Conservation (phyloP, 1,139 yeast genomes). For the Taphrina confusa region DNA sequence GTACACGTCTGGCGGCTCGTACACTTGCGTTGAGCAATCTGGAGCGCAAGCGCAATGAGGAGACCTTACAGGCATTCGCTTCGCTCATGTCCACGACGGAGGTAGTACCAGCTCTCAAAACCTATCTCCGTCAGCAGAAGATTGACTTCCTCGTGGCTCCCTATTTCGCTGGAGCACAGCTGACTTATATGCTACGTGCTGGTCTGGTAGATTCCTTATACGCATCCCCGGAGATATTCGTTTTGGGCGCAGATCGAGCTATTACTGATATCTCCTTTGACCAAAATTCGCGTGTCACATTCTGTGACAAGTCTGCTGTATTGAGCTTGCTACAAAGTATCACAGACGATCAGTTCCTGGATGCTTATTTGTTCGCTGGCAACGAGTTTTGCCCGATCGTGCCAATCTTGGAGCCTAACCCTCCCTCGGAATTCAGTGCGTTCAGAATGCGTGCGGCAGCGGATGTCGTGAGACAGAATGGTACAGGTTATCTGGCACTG, state of each 20-base stretch:
- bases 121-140: constrained; percentile 53
- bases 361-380: constrained; percentile 70
- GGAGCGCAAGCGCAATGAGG: constrained; percentile 46
- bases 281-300: constrained; percentile 65
- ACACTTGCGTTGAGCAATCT: constrained; percentile 48
- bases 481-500: constrained; percentile 49
- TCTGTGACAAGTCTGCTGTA: constrained; percentile 37
- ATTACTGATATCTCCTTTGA: constrained; percentile 50
- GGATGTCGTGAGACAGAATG: constrained; percentile 52
- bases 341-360: constrained; percentile 33
- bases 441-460: constrained; percentile 49
- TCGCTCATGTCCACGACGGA: constrained; percentile 2
- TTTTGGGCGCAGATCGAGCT: constrained; percentile 62
- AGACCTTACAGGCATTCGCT: constrained; percentile 43
- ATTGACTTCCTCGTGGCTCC: constrained; percentile 80
- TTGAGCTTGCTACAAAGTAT: constrained; percentile 30
- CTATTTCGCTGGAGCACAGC: constrained; percentile 76
- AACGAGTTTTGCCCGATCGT: constrained; percentile 74
- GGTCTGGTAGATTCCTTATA: constrained; percentile 66
- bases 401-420: constrained; percentile 51
- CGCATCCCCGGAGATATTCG: constrained; percentile 61
- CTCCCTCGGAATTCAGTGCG: constrained; percentile 46
- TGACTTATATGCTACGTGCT: constrained; percentile 63
- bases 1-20: constrained; percentile 40
- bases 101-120: constrained; percentile 12